Percentiles rank a stretch among this genome's conserved stretches.
Conservation (phyloP, 2,329 filamentous ascomycete genomes). For the Penicillium corylophilum region DNA sequence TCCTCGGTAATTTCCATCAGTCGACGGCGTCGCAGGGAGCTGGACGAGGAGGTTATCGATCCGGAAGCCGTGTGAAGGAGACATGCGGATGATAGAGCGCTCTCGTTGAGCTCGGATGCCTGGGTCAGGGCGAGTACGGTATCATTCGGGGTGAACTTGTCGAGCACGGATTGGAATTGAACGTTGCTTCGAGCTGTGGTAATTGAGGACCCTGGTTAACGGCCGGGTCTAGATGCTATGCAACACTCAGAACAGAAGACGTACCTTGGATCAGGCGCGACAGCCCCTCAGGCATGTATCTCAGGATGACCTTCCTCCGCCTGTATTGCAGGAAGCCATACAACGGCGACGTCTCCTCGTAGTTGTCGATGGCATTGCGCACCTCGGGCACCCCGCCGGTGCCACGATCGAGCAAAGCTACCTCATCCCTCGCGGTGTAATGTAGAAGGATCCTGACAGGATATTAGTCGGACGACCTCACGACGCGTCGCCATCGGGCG, state of each 20-base stretch:
- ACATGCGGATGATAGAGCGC: conserved; percentile 81
- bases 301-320: conserved; percentile 84
- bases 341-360: conserved; percentile 80
- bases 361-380: conserved; percentile 71
- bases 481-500: not conserved
- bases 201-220: conserved; percentile 2
- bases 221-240: conserved; percentile 2
- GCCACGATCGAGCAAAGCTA: conserved; percentile 74
- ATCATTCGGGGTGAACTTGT: conserved; percentile 80
- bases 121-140: conserved; percentile 74
- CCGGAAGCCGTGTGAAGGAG: conserved; percentile 84
- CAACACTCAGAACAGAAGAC: conserved; percentile 25
- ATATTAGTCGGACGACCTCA: conserved; percentile 4
- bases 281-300: conserved; percentile 86
- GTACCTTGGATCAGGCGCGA: conserved; percentile 89
- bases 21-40: conserved; percentile 72
- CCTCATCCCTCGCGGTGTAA: conserved; percentile 83
- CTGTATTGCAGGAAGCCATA: conserved; percentile 91
- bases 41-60: conserved; percentile 80
- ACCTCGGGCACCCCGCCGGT: conserved; percentile 81
- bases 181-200: conserved; percentile 73
- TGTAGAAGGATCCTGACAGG: conserved; percentile 82
- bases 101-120: conserved; percentile 79
- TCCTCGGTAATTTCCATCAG: conserved; percentile 94
- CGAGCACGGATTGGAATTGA: conserved; percentile 61